Evolutionary conservation across 1,284 basidiomycete species (phyloP).

Genomic region (Butyriboletus appendiculatus): DNA sequence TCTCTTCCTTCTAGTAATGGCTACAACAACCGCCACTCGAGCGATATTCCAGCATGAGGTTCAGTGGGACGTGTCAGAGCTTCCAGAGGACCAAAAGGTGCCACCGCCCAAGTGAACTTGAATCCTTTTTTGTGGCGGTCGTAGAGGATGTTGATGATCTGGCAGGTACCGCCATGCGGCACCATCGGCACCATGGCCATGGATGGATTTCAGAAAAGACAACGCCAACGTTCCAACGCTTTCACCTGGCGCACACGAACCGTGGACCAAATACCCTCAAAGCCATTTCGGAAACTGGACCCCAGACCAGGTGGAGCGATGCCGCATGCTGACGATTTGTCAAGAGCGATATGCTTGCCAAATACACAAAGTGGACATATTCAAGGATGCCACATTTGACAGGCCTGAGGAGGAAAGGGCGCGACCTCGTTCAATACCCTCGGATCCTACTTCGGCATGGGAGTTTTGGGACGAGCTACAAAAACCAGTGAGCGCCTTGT

Average conservation of each 20-base stretch:
- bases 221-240: constrained; percentile 11
- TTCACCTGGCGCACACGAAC: not conserved
- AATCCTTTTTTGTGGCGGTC: not conserved
- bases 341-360: constrained; percentile 31
- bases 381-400: constrained; percentile 33
- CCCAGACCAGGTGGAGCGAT: constrained; percentile 41
- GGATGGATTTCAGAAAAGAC: constrained; percentile 36
- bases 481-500: constrained; percentile 14
- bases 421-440: constrained; percentile 6
- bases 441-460: not conserved
- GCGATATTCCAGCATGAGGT: not conserved
- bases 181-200: constrained; percentile 41
- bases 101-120: constrained; percentile 24
- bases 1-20: constrained; percentile 12
- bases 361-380: constrained; percentile 46
- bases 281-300: constrained; percentile 57
- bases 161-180: constrained; percentile 37
- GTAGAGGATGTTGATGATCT: not conserved
- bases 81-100: constrained; percentile 9
- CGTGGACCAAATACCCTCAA: constrained; percentile 44
- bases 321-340: constrained; percentile 37
- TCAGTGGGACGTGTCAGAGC: constrained; percentile 13
- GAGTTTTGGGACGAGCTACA: constrained; percentile 24
- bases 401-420: constrained; percentile 1
- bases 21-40: constrained; percentile 1